Conservation (phyloP, 768 basidiomycete species). For the Termitomyces sp. region DNA sequence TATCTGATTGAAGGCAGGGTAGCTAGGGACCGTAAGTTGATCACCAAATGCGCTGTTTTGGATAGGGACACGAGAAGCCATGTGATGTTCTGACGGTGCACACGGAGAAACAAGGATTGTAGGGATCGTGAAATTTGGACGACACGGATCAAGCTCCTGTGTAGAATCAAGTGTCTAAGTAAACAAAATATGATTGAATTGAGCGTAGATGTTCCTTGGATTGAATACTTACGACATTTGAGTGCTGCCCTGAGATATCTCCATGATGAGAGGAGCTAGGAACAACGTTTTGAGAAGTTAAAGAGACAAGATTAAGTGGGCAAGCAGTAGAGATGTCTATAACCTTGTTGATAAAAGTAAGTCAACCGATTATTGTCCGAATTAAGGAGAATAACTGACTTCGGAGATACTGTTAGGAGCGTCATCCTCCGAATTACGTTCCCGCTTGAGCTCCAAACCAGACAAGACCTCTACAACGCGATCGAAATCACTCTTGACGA, state of each 20-base stretch:
- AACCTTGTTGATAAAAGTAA: background rate
- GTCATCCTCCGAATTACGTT: background rate
- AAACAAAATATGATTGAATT: background rate
- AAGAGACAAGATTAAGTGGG: conserved; percentile 2
- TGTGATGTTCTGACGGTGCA: conserved; percentile 33
- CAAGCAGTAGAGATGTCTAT: background rate
- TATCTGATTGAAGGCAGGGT: conserved; percentile 43
- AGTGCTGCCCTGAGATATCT: background rate
- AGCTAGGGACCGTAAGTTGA: conserved; percentile 46
- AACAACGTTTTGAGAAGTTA: background rate
- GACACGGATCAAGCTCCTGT: conserved; percentile 17
- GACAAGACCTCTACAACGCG: background rate
- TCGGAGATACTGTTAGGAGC: background rate
- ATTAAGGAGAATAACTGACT: background rate
- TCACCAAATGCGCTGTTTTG: conserved; percentile 54
- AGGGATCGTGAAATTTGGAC: conserved; percentile 37
- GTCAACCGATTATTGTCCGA: background rate
- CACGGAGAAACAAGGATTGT: conserved; percentile 52
- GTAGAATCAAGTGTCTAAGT: background rate
- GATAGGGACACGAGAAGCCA: conserved; percentile 45
- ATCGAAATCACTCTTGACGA: background rate
- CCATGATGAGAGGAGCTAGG: background rate
- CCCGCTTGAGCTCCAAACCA: background rate
- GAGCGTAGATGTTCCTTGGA: background rate
- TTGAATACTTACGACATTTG: background rate